Evolutionary conservation across 805 yeast genomes (phyloP), one percentile per base, ranked within the genome.

Genomic region (Starmerella geochares): DNA sequence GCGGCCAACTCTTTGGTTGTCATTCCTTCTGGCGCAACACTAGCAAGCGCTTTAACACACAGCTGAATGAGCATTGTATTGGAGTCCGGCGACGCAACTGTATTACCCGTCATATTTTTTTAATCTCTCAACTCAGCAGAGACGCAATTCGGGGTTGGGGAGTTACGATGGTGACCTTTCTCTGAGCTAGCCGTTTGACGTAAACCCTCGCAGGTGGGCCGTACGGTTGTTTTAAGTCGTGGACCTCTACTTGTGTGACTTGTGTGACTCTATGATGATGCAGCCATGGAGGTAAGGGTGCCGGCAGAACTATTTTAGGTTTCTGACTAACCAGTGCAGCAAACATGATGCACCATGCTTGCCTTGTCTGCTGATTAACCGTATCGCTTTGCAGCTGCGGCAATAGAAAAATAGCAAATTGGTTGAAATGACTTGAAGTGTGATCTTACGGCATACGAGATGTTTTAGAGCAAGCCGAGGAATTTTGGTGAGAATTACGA

Each of bases 1-100:
- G 55, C 58, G 6, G 60, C 62, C 27, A 63, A 51, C 33, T 63
- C 65, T 41, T 58, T 60, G 36, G 62, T 62, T 10, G 66, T 61
- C 55, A 63, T 56, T 3, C 65, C 65, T 19, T 46, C 43, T 10
- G 63, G 65, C 32, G 57, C 46, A 6, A 32, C 41, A 11, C 48
- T 47, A 28, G 51, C 50, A 13, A 63, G 55, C 9, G 59, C 51
- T 28, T 55, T 52, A 16, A 62, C 47, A 39, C 67, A 62, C 33
- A 54, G 39, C 11, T 48, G 39, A 23, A 61, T 58, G n/a, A 62
- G 57, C 39, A 49, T 41, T 9, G 59, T 50, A 5, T 35, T 50
- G 2, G 29, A 31, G 33, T 50, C 59, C 17, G 28, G n/a, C 16
- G 29, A 8, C 17, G 39, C 20, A 27, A 31, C 19, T 10, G 23